These are phyloP conservation scores for Wolfiporia cocos DNA, from an alignment of 1,284 basidiomycete species.

Conservation along the genomic window DNA sequence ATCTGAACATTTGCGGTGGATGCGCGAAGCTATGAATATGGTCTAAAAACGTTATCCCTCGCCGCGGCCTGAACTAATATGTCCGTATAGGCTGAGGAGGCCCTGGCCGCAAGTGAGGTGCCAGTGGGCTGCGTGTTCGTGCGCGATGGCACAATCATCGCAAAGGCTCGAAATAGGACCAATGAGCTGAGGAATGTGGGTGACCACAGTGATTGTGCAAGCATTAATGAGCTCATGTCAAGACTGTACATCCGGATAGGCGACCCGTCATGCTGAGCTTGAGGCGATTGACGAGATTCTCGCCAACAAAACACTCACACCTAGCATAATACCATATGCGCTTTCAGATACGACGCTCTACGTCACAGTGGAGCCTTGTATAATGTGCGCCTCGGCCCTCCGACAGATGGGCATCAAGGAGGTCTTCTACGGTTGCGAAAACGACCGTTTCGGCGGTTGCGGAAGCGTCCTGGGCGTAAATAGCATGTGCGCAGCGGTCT, in stretches of 20 bases:
- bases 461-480: constrained; percentile 93
- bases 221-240: not conserved
- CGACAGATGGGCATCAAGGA: constrained; percentile 89
- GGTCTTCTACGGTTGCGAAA: constrained; percentile 92
- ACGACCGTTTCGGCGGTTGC: constrained; percentile 97
- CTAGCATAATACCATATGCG: constrained; percentile 46
- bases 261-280: constrained; percentile 95
- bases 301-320: constrained; percentile 51
- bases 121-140: constrained; percentile 98
- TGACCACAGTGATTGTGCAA: constrained; percentile 4
- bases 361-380: constrained; percentile 98
- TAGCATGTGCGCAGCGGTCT: constrained; percentile 25
- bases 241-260: constrained; percentile 41
- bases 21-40: constrained; percentile 22
- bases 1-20: constrained; percentile 15
- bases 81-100: constrained; percentile 70
- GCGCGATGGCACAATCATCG: constrained; percentile 69
- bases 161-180: constrained; percentile 87
- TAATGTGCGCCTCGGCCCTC: constrained; percentile 97
- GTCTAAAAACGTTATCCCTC: constrained; percentile 14
- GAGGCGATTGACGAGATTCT: constrained; percentile 94
- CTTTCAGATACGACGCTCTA: constrained; percentile 84
- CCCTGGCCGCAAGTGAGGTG: constrained; percentile 81
- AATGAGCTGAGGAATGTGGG: constrained; percentile 90
- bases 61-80: not conserved